Base-by-base conservation (phyloP, 106 monocot genomes). In the Apostasia shenzhenica region DNA sequence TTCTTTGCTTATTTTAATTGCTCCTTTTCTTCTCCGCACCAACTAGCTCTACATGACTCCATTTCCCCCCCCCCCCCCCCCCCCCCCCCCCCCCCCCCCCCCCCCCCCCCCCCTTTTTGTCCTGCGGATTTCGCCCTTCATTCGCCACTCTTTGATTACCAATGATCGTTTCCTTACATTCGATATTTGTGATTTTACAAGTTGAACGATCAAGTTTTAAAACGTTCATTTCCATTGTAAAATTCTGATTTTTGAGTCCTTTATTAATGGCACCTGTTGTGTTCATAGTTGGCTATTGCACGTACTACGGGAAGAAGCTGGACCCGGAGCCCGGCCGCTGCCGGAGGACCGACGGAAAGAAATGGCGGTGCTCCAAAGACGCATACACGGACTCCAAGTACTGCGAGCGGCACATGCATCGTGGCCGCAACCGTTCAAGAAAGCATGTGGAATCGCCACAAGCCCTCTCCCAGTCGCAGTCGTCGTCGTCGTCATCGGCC, bases 391-490 rank as follows among this genome's bases (percentile, higher is more conserved):
- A 89, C 57, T 83, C 86, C 57, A 89, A 86, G 69, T 93, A 93
- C 81, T 93, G 93, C 76, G 93, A 93, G 77, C 81, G 86, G 6
- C 89, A 89, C 78, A 84, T 93, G 78, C 86, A 89, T 54, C 66
- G 93, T 1, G 86, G 93, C 77, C 83, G 86, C 68, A 81, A 85
- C 45, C 93, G 93, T 89, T 89, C 93, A 89, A 89, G 93, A 93
- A 88, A 88, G 84, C 88, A 76, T 81, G 88, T 88, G 88, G 84
- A 88, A 87, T 40, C 73, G 37, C 68, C 49, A 51, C 73, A 69
- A 41, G 52, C 76, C 47, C 71, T 67, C 63, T 61, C 72, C 37
- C 71, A 57, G 56, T 69, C 76, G 39, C 72, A 68, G 67, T 76
- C 76, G 3, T 59, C 69, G 3, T 70, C 73, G 0, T 81, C 80